Base-by-base conservation (phyloP, 2,329 filamentous ascomycete genomes). In the Clarireedia hainanense region DNA sequence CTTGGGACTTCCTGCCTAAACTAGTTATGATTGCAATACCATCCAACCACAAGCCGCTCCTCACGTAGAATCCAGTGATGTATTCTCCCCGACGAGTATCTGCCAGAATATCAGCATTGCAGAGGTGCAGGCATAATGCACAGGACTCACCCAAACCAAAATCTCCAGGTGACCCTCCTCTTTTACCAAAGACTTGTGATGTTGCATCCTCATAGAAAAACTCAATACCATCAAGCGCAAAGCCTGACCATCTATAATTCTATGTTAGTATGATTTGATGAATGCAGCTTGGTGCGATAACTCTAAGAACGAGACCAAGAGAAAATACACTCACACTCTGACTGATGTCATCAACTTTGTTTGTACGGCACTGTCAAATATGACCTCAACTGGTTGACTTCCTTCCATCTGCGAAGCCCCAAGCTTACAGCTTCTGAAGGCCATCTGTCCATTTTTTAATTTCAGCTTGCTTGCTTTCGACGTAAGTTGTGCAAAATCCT, bases 171-270 rank as follows among this genome's bases (percentile, higher is more conserved):
- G 85, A 85, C 6, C 86, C 88, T 12, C 86, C 87, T 54, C 80
- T 78, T 66, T 89, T 91, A 42, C 94, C 94, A 74, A 99, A 95
- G 3, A 96, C 71, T 68, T 96, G 90, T 54, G 78, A 86, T 1
- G 88, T 86, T 15, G 81, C 80, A 69, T 97, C 91, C 66, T 97
- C 92, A 67, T 96, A 97, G 57, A 88, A 78, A 71, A 99, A 97
- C 69, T 97, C 92, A 20, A 99, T 71, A 0, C 94, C 94, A 68
- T 95, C 87, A 12, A 97, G 68, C 4, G 86, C 86, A 57, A 77
- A 75, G 2, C 88, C 90, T 20, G 52, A 39, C 52, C 52, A 55
- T 17, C 52, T 55, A 45, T 2, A 50, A 34, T 26, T 47, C 2
- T 6, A 39, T 43, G 26, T 55, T 42, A 55, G 52, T 42, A 43